Evolutionary conservation across 2,329 filamentous ascomycete genomes (phyloP), one percentile per base, ranked within the genome.

Genomic region (Elsinoe necatrix): DNA sequence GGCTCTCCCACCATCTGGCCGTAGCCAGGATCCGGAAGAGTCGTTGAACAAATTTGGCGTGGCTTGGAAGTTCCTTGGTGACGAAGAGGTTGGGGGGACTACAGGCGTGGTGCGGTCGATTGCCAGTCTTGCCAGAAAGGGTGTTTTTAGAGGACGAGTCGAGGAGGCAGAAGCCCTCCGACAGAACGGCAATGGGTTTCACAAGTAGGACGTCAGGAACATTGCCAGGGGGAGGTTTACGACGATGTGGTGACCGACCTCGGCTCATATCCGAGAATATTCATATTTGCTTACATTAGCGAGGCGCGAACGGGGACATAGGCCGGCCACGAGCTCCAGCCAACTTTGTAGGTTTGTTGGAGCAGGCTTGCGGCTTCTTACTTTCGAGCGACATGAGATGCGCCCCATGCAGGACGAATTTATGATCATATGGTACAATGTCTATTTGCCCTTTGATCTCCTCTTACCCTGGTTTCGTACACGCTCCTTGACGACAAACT

Each of bases 401-500:
- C 20, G 20, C 41, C 16, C 41, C 23, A 45, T 45, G 41, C 41
- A 45, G 41, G n/a, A 52, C 29, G 29, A 52, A 48, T 41, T 34
- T 58, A 51, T 47, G 29, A 21, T 43, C 47, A 56, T 41, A 42
- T 45, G 21, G 47, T 50, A 55, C 20, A 31, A 23, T 47, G 18
- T 57, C 60, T 64, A 67, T 54, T 63, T 64, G 60, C 65, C 65
- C 58, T 61, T 61, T 42, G 63, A 84, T 65, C 79, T 75, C 67
- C 91, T 83, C 78, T 92, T 95, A 73, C 92, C 92, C 74, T 95
- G 86, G 76, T 96, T 97, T 67, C 93, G 85, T 57, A 82, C 80
- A 66, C 91, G 83, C 59, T 90, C 81, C 61, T 86, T 82, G 48
- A 97, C 89, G 61, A 98, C 87, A 76, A 86, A 91, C 70, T 87